These are phyloP conservation scores for Ceratocystis eucalypticola DNA, from an alignment of 2,329 filamentous ascomycete genomes.

Conservation along the genomic window DNA sequence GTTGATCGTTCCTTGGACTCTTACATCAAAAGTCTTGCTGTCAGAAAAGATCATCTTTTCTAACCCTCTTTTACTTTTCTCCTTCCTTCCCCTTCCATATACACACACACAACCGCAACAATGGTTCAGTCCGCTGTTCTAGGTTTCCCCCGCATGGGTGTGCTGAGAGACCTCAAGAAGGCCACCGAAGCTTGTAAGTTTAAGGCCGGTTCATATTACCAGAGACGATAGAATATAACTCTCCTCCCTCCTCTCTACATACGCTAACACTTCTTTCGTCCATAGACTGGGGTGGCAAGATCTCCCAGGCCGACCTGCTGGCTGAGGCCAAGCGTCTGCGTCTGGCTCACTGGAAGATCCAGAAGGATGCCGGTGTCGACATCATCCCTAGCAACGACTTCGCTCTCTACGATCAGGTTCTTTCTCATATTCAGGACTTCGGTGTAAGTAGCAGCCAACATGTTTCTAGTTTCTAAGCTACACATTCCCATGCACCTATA, in stretches of 20 bases:
- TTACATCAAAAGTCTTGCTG: conserved; percentile 11
- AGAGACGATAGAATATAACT: neutral
- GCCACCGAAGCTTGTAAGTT: conserved; percentile 79
- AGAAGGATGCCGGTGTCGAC: conserved; percentile 95
- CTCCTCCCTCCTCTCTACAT: conserved; percentile 13
- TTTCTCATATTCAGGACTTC: conserved; percentile 96
- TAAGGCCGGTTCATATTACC: neutral
- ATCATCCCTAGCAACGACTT: conserved; percentile 99
- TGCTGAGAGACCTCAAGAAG: conserved; percentile 98
- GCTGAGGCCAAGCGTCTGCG: conserved; percentile 93
- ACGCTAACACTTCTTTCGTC: conserved; percentile 18
- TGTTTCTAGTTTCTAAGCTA: conserved; percentile 10
- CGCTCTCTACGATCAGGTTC: conserved; percentile 93
- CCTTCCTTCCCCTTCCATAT: neutral
- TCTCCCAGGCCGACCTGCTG: conserved; percentile 80
- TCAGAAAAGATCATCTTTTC: conserved; percentile 9
- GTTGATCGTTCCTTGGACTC: conserved; percentile 14
- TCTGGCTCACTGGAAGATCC: conserved; percentile 97
- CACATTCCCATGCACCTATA: neutral
- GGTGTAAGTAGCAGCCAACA: conserved; percentile 48
- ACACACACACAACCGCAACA: conserved; percentile 28
- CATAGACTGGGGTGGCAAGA: conserved; percentile 74
- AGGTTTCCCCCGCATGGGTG: conserved; percentile 98
- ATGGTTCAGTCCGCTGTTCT: conserved; percentile 66
- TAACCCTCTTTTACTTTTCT: neutral